Evolutionary conservation across 768 basidiomycete species (phyloP), one percentile per base, ranked within the genome.

Genomic region (Fibroporia radiculosa): DNA sequence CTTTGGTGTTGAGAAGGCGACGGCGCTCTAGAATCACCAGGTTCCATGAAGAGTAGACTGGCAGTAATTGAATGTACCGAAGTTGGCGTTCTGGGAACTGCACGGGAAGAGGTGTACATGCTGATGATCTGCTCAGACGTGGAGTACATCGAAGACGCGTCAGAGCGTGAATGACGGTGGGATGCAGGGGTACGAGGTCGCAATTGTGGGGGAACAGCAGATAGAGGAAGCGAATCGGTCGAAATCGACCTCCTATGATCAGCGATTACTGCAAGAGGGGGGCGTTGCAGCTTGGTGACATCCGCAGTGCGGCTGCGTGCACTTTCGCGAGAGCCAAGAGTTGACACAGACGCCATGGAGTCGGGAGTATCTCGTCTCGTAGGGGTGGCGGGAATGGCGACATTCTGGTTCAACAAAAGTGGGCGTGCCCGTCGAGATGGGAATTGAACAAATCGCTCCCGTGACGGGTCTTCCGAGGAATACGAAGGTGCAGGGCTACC

Each of bases 41-140:
- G 19, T n/a, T 42, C 41, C 41, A 32, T 32, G 42, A 57, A 48
- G 42, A 55, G 50, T 26, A 58, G 42, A 48, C 54, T 56, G 37
- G 59, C 54, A 40, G 53, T 54, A 39, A 55, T 36, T 13, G 57
- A 58, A 11, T 53, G 50, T 14, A 33, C 23, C 19, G 44, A 36
- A 27, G 45, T 49, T 8, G 59, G 49, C 13, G 40, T 41, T 23
- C 50, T 48, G 6, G 45, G 36, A 18, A 43, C 18, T 8, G 18
- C 38, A 39, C 16, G 27, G 45, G 45, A 46, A 18, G n/a, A n/a
- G n/a, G n/a, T n/a, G 34, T 51, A 32, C 7, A 39, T 32, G 13
- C 31, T 32, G 31, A 31, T 36, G 24, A 36, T 33, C 20, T n/a
- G n/a, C n/a, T n/a, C n/a, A n/a, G n/a, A n/a, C n/a, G n/a, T 35